phyloP scores from a whole-genome alignment of 2,329 filamentous ascomycete species.

The Sordariomycetes sp. region DNA sequence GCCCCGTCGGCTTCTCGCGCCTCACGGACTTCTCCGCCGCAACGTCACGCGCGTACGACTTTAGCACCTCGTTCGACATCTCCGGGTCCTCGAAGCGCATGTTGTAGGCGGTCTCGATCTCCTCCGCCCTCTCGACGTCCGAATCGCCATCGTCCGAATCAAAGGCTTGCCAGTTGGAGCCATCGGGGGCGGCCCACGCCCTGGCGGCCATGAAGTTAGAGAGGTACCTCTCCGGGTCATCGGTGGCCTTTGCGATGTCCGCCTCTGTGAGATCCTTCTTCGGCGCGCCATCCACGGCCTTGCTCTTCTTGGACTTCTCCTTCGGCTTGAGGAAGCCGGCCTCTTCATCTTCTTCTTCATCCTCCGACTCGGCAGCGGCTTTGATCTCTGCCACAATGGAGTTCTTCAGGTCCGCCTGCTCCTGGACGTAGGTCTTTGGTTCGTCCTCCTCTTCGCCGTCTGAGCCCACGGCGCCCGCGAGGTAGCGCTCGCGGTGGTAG shows the following conservation, averaged over 20 bases:
- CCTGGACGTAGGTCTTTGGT: conserved; percentile 70
- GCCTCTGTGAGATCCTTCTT: conserved; percentile 32
- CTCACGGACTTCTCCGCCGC: conserved; percentile 75
- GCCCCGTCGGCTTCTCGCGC: conserved; percentile 66
- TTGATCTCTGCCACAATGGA: conserved; percentile 75
- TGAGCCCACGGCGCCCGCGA: conserved; percentile 52
- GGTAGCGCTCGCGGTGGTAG: conserved; percentile 85
- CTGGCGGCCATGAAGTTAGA: conserved; percentile 90
- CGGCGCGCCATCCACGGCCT: conserved; percentile 18
- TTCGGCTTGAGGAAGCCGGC: background rate
- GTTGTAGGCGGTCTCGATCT: conserved; percentile 90
- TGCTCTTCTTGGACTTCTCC: conserved; percentile 47
- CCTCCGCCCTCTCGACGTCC: conserved; percentile 64
- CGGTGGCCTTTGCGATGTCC: conserved; percentile 67
- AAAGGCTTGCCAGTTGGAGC: conserved; percentile 64
- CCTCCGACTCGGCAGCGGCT: conserved; percentile 38
- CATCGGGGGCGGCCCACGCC: conserved; percentile 66
- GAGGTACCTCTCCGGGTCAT: conserved; percentile 85
- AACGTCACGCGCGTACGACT: conserved; percentile 81
- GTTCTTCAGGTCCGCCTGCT: conserved; percentile 75
- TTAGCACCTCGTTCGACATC: conserved; percentile 77
- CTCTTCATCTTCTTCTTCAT: conserved; percentile 37
- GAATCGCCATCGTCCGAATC: conserved; percentile 78
- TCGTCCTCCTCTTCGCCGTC: conserved; percentile 30
- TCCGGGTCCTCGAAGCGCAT: conserved; percentile 87